These are phyloP conservation scores for Cenchrus purpureus DNA, from an alignment of 176 grass and related monocot genomes.

Conservation along the genomic window DNA sequence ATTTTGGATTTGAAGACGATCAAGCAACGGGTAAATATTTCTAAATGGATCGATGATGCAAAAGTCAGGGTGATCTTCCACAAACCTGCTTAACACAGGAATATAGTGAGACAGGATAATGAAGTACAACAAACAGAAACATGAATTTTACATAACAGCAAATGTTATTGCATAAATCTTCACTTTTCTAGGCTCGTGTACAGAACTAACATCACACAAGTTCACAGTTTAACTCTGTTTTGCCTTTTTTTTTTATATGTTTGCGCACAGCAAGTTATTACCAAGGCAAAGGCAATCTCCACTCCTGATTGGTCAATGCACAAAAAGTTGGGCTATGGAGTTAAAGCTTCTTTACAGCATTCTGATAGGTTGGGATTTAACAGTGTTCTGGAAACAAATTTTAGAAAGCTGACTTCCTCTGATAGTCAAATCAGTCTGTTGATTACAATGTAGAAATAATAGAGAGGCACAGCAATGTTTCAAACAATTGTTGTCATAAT, in stretches of 20 bases:
- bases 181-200: slow-evolving; percentile 7
- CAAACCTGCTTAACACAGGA: slow-evolving; percentile 62
- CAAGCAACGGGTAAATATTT: slow-evolving; percentile 84
- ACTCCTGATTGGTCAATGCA: not conserved
- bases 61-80: slow-evolving; percentile 63
- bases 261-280: slow-evolving; percentile 17
- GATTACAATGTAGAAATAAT: not conserved
- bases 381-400: not conserved
- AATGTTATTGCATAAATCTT: not conserved
- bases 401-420: not conserved
- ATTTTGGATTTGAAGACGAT: slow-evolving; percentile 90
- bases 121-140: not conserved
- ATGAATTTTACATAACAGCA: not conserved
- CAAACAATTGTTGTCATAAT: not conserved
- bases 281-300: not conserved
- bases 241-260: not conserved
- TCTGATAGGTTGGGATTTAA: not conserved
- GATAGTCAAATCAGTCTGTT: not conserved
- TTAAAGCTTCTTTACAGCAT: slow-evolving; percentile 5
- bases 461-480: not conserved
- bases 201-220: not conserved
- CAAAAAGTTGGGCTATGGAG: not conserved
- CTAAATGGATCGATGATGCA: slow-evolving; percentile 78
- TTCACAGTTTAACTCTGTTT: slow-evolving; percentile 8
- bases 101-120: slow-evolving; percentile 27